Evolutionary conservation across 176 grass and related monocot species (phyloP).

Genomic region (Saccharum spontaneum): DNA sequence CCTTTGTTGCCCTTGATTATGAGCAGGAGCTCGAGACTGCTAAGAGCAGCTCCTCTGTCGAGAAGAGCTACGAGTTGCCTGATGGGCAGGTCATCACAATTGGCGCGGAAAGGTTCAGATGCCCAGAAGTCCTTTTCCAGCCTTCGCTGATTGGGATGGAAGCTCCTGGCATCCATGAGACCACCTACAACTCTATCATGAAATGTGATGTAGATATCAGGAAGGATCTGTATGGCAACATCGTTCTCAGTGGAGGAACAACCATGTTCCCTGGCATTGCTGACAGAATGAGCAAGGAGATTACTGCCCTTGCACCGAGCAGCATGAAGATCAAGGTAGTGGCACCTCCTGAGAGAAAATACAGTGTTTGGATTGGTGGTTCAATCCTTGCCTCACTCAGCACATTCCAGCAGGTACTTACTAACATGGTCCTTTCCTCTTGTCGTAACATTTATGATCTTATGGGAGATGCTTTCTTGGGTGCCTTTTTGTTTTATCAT

Average conservation of each 20-base stretch:
- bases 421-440: neutral
- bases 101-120: conserved; percentile 47
- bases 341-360: conserved; percentile 49
- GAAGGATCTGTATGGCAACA: conserved; percentile 41
- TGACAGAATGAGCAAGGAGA: conserved; percentile 57
- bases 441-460: neutral
- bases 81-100: conserved; percentile 52
- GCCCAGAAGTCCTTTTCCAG: conserved; percentile 53
- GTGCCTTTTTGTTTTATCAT: neutral
- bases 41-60: conserved; percentile 41
- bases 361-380: conserved; percentile 51
- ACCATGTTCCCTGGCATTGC: conserved; percentile 57
- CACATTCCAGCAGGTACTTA: conserved; percentile 51
- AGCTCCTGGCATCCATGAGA: conserved; percentile 52
- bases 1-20: conserved; percentile 46
- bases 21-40: conserved; percentile 47
- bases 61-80: conserved; percentile 48
- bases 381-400: conserved; percentile 52
- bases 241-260: conserved; percentile 48
- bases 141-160: conserved; percentile 49
- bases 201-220: conserved; percentile 50
- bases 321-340: conserved; percentile 56
- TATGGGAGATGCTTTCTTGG: neutral
- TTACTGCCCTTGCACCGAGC: conserved; percentile 48
- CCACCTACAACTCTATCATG: conserved; percentile 59